Evolutionary conservation across 345 rosid genomes (phyloP).

Genomic region (Eucalyptus shirleyi): DNA sequence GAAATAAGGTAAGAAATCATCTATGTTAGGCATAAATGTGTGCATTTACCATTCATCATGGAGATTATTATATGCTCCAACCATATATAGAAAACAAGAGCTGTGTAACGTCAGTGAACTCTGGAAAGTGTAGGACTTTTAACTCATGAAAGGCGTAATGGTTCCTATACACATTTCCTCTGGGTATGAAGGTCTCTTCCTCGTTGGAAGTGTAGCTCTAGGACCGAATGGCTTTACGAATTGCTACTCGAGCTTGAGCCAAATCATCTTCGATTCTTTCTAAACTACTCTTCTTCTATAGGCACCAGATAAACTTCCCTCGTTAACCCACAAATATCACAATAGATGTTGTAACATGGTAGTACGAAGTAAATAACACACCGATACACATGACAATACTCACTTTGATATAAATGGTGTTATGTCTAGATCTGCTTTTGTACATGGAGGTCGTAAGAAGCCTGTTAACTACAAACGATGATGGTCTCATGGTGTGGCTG

Average conservation of each 20-base stretch:
- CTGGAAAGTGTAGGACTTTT: not conserved
- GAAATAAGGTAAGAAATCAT: not conserved
- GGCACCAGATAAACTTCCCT: not conserved
- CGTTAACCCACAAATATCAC: not conserved
- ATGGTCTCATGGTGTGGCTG: too few relatives aligned
- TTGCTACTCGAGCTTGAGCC: constrained; percentile 32
- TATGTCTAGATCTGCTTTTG: too few relatives aligned
- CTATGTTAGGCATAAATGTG: not conserved
- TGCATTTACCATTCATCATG: not conserved
- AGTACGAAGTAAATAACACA: too few relatives aligned
- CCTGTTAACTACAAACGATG: too few relatives aligned
- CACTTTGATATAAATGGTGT: too few relatives aligned
- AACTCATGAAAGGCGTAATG: constrained; percentile 48
- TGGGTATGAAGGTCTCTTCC: constrained; percentile 23
- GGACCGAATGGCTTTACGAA: constrained; percentile 18
- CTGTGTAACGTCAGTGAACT: not conserved
- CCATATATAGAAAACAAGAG: not conserved
- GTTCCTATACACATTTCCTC: constrained; percentile 37
- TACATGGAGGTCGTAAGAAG: too few relatives aligned
- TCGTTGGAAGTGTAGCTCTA: constrained; percentile 17
- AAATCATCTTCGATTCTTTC: constrained; percentile 23
- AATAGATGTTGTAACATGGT: not conserved
- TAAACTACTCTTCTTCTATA: constrained; percentile 3
- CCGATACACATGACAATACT: too few relatives aligned
- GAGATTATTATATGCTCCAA: not conserved